phyloP scores from a whole-genome alignment of 2,329 filamentous ascomycete genomes.

The Sclerotinia trifoliorum region DNA sequence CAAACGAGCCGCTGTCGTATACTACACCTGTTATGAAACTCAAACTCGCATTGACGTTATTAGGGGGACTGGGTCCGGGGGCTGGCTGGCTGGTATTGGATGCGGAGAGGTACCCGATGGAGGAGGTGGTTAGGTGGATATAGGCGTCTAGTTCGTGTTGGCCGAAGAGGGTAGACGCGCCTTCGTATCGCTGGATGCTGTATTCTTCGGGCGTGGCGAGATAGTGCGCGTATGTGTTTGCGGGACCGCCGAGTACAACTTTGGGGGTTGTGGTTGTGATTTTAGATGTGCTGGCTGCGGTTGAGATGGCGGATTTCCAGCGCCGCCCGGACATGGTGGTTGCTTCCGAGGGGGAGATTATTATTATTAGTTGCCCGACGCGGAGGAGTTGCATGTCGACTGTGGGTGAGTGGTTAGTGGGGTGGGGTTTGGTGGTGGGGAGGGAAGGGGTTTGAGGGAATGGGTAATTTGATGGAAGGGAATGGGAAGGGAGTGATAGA shows the following conservation, averaged over 20 bases:
- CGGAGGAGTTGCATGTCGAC: constrained; percentile 84
- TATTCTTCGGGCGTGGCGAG: constrained; percentile 78
- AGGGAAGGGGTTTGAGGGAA: constrained; percentile 61
- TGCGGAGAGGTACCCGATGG: constrained; percentile 64
- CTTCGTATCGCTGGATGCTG: constrained; percentile 83
- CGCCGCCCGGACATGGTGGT: constrained; percentile 89
- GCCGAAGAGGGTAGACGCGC: constrained; percentile 84
- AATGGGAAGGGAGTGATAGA: constrained; percentile 54
- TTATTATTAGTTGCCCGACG: constrained; percentile 79
- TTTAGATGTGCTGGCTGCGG: constrained; percentile 44
- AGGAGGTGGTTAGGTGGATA: constrained; percentile 74
- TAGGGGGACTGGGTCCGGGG: constrained; percentile 66
- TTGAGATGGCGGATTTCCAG: constrained; percentile 65
- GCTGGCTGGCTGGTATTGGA: constrained; percentile 46
- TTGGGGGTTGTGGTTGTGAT: constrained; percentile 52
- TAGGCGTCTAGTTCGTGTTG: constrained; percentile 79
- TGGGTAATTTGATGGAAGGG: too few relatives aligned
- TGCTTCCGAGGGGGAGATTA: constrained; percentile 81
- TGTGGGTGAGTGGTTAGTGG: background rate
- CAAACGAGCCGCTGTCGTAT: constrained; percentile 68
- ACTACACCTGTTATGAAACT: constrained; percentile 81
- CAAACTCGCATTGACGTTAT: constrained; percentile 70
- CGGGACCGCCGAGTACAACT: constrained; percentile 81
- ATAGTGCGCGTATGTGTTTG: constrained; percentile 84
- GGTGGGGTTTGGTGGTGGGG: constrained; percentile 42